Evolutionary conservation across 176 grass and related monocot species (phyloP).

Genomic region (Aegilops sharonensis): DNA sequence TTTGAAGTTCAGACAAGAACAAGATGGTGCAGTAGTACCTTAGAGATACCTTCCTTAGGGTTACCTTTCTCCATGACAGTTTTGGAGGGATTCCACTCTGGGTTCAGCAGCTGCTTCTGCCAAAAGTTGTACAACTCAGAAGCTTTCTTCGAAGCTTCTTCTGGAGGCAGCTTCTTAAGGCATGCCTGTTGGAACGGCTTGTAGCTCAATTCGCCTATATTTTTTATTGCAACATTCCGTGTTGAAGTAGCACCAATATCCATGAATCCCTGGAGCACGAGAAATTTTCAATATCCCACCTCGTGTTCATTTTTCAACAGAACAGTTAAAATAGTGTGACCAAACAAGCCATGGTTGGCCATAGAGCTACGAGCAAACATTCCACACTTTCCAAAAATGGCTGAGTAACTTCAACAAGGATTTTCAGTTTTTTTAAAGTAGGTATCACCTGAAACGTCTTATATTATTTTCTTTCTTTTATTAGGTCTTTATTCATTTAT

Average conservation of each 20-base stretch:
- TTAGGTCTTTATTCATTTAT: not conserved
- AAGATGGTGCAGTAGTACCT: not conserved
- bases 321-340: not conserved
- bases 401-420: not conserved
- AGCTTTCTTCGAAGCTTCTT: not conserved
- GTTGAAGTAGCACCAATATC: not conserved
- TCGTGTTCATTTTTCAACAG: not conserved
- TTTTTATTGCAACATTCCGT: conserved; percentile 28
- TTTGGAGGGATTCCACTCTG: conserved; percentile 32
- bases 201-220: conserved; percentile 20
- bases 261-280: conserved; percentile 6
- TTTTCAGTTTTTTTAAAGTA: not conserved
- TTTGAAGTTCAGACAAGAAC: not conserved
- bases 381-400: not conserved
- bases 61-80: not conserved
- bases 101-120: conserved; percentile 26
- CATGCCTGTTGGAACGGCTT: conserved; percentile 28
- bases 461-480: not conserved
- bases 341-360: not conserved
- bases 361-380: not conserved
- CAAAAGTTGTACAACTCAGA: conserved; percentile 6
- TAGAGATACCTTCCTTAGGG: not conserved
- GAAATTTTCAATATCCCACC: not conserved
- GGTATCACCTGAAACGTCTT: no score
- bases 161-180: not conserved